These are phyloP conservation scores for Rhodotorula mucilaginosa DNA, from an alignment of 1,284 basidiomycete genomes.

Conservation along the genomic window DNA sequence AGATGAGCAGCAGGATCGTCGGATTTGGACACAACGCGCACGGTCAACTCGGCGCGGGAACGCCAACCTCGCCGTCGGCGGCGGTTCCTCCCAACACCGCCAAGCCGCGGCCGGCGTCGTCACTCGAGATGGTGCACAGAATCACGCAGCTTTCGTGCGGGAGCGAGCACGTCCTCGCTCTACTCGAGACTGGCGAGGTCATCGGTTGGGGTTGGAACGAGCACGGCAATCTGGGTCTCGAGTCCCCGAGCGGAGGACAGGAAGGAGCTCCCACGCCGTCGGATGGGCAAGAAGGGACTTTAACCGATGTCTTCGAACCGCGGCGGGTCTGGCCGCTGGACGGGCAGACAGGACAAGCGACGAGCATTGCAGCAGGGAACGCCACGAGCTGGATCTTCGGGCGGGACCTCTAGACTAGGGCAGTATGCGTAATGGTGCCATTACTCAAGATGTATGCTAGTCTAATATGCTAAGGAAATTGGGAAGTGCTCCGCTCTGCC, in stretches of 20 bases:
- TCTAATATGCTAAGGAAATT: too few relatives aligned
- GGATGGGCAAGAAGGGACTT: constrained; percentile 6
- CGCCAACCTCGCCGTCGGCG: neutral
- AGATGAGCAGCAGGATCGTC: neutral
- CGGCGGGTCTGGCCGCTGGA: constrained; percentile 9
- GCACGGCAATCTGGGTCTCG: constrained; percentile 80
- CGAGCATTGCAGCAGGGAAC: constrained; percentile 64
- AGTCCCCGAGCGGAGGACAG: constrained; percentile 38
- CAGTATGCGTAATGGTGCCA: neutral
- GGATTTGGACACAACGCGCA: constrained; percentile 63
- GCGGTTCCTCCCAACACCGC: neutral
- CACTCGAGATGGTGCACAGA: neutral
- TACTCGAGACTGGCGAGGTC: constrained; percentile 51
- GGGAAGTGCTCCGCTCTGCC: too few relatives aligned
- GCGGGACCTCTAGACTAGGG: neutral
- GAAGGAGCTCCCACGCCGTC: too few relatives aligned
- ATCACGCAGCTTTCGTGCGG: constrained; percentile 59
- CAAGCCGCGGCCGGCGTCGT: neutral
- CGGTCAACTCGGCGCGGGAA: constrained; percentile 59
- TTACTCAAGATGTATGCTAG: too few relatives aligned
- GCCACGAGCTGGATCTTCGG: constrained; percentile 68
- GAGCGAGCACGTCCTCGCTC: constrained; percentile 72
- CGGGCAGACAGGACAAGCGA: constrained; percentile 20
- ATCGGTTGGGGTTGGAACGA: constrained; percentile 95
- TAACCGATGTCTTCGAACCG: constrained; percentile 34